phyloP scores from a whole-genome alignment of 2,329 filamentous ascomycete species.

The Leptographium flavum region DNA sequence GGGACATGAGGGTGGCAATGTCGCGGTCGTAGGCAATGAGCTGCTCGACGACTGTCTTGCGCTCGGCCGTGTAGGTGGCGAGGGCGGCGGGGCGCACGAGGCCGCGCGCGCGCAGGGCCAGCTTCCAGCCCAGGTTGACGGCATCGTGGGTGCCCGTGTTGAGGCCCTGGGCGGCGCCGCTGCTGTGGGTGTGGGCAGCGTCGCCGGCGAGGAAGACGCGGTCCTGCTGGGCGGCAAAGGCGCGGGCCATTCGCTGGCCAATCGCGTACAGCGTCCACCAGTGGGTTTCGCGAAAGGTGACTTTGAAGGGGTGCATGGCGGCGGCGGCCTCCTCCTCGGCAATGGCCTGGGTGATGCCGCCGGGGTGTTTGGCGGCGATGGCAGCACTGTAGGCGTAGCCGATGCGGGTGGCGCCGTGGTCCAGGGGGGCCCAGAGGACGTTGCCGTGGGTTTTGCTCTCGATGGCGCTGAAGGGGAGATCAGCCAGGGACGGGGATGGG shows the following conservation, averaged over 20 bases:
- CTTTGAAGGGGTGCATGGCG: slow-evolving; percentile 24
- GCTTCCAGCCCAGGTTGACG: slow-evolving; percentile 33
- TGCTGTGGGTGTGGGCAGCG: slow-evolving; percentile 40
- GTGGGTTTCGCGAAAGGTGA: slow-evolving; percentile 25
- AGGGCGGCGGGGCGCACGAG: slow-evolving; percentile 12
- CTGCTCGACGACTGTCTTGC: slow-evolving; percentile 21
- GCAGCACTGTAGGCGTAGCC: slow-evolving; percentile 35
- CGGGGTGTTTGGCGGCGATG: slow-evolving; percentile 20
- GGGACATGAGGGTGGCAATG: slow-evolving; percentile 20
- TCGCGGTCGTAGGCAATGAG: slow-evolving; percentile 25
- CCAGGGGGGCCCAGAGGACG: slow-evolving; percentile 38
- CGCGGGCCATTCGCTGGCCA: slow-evolving; percentile 42
- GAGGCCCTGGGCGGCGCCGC: slow-evolving; percentile 48
- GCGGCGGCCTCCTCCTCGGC: slow-evolving; percentile 35
- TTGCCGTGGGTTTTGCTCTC: slow-evolving; percentile 38
- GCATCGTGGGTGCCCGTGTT: slow-evolving; percentile 43
- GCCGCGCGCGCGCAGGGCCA: slow-evolving; percentile 18
- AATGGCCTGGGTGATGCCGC: slow-evolving; percentile 28
- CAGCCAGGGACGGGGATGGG: background rate
- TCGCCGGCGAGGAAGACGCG: slow-evolving; percentile 32
- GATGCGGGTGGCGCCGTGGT: slow-evolving; percentile 37
- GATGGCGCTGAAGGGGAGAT: slow-evolving; percentile 18
- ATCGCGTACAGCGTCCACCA: slow-evolving; percentile 42
- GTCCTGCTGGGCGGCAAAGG: slow-evolving; percentile 40
- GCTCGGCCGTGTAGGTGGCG: slow-evolving; percentile 25